phyloP scores from a whole-genome alignment of 139 green algal species.

The Chlorella sp. region DNA sequence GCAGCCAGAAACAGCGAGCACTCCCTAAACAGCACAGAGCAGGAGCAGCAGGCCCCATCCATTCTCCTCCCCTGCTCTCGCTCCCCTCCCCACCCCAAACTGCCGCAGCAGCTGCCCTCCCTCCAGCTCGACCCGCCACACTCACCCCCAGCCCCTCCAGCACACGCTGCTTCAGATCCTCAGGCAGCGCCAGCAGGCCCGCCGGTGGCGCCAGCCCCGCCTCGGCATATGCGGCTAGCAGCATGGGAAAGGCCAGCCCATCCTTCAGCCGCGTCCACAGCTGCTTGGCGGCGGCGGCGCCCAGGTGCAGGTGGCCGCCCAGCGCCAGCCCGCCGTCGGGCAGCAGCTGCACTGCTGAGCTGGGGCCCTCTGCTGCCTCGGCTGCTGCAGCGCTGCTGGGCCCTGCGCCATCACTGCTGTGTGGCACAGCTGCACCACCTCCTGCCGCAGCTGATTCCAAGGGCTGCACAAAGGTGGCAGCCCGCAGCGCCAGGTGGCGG shows the following conservation, averaged over 20 bases:
- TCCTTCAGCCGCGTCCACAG: constrained; percentile 53
- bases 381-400: not conserved
- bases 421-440: not conserved
- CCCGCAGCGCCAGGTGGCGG: constrained; percentile 2
- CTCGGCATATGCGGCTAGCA: constrained; percentile 35
- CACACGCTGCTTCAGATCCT: constrained; percentile 45
- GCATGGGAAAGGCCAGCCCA: constrained; percentile 33
- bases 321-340: not conserved
- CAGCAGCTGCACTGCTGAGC: constrained; percentile 4
- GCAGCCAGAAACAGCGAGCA: too few species aligned
- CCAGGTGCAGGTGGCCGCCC: not conserved
- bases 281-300: not conserved
- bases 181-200: constrained; percentile 47
- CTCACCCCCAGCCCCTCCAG: constrained; percentile 45
- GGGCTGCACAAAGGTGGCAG: not conserved
- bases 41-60: too few species aligned
- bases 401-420: not conserved
- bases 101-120: too few species aligned
- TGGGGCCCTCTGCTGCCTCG: not conserved
- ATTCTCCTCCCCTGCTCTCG: too few species aligned
- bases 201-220: constrained; percentile 45
- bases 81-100: too few species aligned
- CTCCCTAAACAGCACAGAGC: too few species aligned
- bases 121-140: too few species aligned
- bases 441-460: not conserved